These are phyloP conservation scores for Collariella sp. DNA, from an alignment of 495 filamentous ascomycete species.

Conservation along the genomic window DNA sequence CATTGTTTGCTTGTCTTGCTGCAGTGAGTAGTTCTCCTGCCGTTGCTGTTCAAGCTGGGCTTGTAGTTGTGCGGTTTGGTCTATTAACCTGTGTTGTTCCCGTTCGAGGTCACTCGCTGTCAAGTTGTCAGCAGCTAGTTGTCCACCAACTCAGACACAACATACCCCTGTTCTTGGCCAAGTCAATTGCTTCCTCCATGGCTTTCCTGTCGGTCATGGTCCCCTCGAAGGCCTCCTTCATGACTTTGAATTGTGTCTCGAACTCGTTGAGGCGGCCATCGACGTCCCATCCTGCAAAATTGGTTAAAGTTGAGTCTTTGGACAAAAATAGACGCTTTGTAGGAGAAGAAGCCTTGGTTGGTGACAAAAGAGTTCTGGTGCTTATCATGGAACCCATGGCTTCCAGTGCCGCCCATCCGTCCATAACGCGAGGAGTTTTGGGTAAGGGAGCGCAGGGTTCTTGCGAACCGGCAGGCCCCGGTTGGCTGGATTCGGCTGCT, in stretches of 20 bases:
- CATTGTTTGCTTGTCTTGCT: slow-evolving; percentile 29
- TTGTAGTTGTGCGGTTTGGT: slow-evolving; percentile 48
- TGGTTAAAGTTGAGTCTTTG: slow-evolving; percentile 57
- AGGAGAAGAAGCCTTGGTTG: slow-evolving; percentile 30
- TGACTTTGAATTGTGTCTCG: slow-evolving; percentile 49
- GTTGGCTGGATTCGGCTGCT: slow-evolving; percentile 4
- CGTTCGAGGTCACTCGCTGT: slow-evolving; percentile 61
- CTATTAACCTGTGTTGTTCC: slow-evolving; percentile 47
- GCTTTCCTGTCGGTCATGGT: slow-evolving; percentile 52
- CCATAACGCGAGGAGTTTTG: slow-evolving; percentile 11
- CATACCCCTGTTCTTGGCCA: slow-evolving; percentile 69
- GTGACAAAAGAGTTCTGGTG: slow-evolving; percentile 11
- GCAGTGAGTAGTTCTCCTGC: slow-evolving; percentile 47
- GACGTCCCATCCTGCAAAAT: slow-evolving; percentile 61
- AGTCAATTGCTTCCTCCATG: slow-evolving; percentile 57
- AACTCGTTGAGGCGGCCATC: slow-evolving; percentile 57
- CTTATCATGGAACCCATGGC: slow-evolving; percentile 16
- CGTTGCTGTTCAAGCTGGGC: slow-evolving; percentile 52
- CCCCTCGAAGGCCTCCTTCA: slow-evolving; percentile 55
- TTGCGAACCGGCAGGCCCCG: slow-evolving; percentile 9
- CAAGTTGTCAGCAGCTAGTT: slow-evolving; percentile 5
- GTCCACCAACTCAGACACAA: not conserved
- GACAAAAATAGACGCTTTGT: slow-evolving; percentile 50
- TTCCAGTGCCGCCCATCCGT: slow-evolving; percentile 8
- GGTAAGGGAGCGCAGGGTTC: slow-evolving; percentile 4